Conservation (phyloP, 768 basidiomycete genomes). For the Tulasnella sp. region DNA sequence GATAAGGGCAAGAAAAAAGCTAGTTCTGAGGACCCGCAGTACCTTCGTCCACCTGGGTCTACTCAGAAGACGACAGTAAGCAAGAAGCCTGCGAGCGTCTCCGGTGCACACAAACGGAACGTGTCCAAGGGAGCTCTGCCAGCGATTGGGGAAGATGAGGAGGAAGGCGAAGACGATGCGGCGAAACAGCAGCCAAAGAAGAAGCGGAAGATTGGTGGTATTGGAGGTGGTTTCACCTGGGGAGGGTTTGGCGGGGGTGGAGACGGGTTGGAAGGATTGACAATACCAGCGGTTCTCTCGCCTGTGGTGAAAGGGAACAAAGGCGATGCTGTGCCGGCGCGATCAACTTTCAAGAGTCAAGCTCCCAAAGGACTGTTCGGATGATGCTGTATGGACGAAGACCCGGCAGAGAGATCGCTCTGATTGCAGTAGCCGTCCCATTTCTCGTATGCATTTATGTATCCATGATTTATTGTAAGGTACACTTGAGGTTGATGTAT, state of each 20-base stretch:
- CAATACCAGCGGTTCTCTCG: neutral
- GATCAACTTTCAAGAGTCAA: constrained; percentile 23
- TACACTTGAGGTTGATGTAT: neutral
- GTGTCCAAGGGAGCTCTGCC: neutral
- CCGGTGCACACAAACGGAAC: neutral
- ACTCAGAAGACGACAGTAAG: neutral
- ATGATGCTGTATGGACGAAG: neutral
- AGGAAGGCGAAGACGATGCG: neutral
- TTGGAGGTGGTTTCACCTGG: neutral
- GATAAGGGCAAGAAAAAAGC: neutral
- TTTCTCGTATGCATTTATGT: neutral
- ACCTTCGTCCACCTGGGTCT: neutral
- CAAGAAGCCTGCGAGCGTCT: neutral
- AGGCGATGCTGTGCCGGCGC: neutral
- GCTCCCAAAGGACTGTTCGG: neutral
- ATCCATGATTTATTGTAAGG: neutral
- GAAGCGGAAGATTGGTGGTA: neutral
- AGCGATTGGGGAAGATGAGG: neutral
- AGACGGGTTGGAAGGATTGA: neutral
- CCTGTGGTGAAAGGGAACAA: neutral
- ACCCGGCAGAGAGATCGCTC: neutral
- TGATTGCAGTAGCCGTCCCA: neutral
- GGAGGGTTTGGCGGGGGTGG: neutral
- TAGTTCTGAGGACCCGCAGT: neutral
- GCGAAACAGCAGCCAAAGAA: neutral